Base-by-base conservation (phyloP, 2,329 filamentous ascomycete species). In the Aspergillus fructus region DNA sequence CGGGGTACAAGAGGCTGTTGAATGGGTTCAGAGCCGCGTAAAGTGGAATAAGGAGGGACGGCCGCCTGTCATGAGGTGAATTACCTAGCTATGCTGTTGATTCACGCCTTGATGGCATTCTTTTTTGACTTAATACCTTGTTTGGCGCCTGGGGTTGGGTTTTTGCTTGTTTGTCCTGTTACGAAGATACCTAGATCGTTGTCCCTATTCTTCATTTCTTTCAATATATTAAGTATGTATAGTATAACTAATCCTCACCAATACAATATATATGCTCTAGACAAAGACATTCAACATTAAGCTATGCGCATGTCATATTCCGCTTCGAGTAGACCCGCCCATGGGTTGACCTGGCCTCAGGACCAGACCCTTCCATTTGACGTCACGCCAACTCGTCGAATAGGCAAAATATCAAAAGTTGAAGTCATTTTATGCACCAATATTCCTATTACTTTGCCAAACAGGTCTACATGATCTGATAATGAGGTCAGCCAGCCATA, bases 41-140 rank as follows among this genome's bases (percentile, higher is more conserved):
- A 92, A 91, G 75, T 97, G 94, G 91, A 97, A 97, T 73, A 96
- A 94, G 77, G 93, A 97, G 75, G 88, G 86, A 4, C 83, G 94
- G 60, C 93, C 93, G 61, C 94, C 94, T 2, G 87, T 96, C 52
- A 96, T 97, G 93, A 84, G 92, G 77, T 97, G 81, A 84, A 58
- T 9, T 17, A 30, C 5, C 19, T 40, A 15, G 17, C 27, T 17
- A 24, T 24, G 11, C 15, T 37, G 23, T 24, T 37, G 37, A 40
- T 47, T 40, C 33, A 39, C 15, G 23, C 39, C 24, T 41, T 51
- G 15, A 33, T 49, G 40, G 37, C n/a, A 50, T 39, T 21, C 21
- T 3, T 19, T 19, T 45, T 12, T 53, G 24, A 52, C 8, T 49
- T 42, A 7, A 33, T 52, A 39, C n/a, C 23, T 34, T 49, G 53